Evolutionary conservation across 2,329 filamentous ascomycete species (phyloP).

Genomic region (Aspergillus texensis): DNA sequence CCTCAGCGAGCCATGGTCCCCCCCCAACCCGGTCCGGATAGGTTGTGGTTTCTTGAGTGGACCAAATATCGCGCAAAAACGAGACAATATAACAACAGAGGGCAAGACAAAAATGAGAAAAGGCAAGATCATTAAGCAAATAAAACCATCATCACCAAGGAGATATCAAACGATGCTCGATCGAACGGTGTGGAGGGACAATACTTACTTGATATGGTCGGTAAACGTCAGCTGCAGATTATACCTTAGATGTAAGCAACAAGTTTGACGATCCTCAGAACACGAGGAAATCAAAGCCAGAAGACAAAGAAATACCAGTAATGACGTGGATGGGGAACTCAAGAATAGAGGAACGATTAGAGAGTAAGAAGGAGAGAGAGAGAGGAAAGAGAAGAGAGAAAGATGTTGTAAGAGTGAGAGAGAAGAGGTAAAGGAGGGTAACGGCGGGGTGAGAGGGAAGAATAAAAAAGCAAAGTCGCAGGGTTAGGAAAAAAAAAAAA

Average conservation of each 20-base stretch:
- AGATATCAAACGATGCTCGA: conserved; percentile 5
- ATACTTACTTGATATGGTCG: conserved; percentile 50
- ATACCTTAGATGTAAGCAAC: conserved; percentile 27
- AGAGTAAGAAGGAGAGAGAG: conserved; percentile 5
- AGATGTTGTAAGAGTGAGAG: conserved; percentile 6
- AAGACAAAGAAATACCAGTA: conserved; percentile 5
- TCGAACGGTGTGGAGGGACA: conserved; percentile 10
- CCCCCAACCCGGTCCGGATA: not conserved
- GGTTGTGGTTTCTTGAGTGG: not conserved
- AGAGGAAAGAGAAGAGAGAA: conserved; percentile 6
- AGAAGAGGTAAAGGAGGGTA: conserved; percentile 15
- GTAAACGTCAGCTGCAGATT: conserved; percentile 48
- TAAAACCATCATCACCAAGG: not conserved
- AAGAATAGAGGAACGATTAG: conserved; percentile 8
- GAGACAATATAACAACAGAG: not conserved
- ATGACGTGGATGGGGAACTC: conserved; percentile 2
- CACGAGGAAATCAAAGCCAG: conserved; percentile 10
- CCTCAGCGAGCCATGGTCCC: not conserved
- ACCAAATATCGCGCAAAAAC: not conserved
- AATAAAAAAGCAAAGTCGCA: not conserved
- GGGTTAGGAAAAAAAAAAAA: conserved; percentile 1
- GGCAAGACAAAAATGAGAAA: not conserved
- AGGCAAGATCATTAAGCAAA: too few relatives aligned
- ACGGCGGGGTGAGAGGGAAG: conserved; percentile 12
- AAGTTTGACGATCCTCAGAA: conserved; percentile 16